Conservation (phyloP, 2,329 filamentous ascomycete genomes). For the Neoarthrinium moseri region DNA sequence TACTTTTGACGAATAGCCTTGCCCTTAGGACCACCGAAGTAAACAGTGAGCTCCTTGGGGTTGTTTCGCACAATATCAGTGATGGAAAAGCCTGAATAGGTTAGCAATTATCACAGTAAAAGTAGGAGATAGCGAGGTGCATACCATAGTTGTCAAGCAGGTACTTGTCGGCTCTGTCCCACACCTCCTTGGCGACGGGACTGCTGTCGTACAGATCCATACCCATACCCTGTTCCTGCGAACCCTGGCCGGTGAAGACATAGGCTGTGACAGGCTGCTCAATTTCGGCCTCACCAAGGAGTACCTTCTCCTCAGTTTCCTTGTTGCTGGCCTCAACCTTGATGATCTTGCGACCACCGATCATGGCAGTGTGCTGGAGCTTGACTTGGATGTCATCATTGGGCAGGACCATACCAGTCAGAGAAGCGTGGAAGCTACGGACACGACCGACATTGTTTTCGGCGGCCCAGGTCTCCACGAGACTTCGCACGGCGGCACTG, state of each 20-base stretch:
- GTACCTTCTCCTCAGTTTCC: constrained; percentile 94
- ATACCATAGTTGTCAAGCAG: constrained; percentile 97
- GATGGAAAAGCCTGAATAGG: constrained; percentile 75
- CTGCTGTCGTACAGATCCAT: constrained; percentile 98
- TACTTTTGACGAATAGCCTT: constrained; percentile 99
- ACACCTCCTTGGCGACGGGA: constrained; percentile 91
- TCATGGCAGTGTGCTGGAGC: constrained; percentile 96
- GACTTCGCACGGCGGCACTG: constrained; percentile 89
- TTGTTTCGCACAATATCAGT: constrained; percentile 99
- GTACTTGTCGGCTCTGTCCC: constrained; percentile 96
- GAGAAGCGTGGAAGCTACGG: constrained; percentile 91
- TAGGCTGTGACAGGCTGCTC: constrained; percentile 97
- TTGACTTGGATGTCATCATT: constrained; percentile 95
- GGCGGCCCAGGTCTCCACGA: constrained; percentile 98
- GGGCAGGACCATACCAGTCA: constrained; percentile 98
- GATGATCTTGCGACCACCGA: constrained; percentile 97
- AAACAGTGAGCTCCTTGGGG: constrained; percentile 95
- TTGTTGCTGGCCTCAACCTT: constrained; percentile 96
- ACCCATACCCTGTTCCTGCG: constrained; percentile 98
- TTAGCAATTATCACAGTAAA: constrained; percentile 9
- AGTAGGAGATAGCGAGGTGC: constrained; percentile 22
- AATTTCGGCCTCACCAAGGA: constrained; percentile 93
- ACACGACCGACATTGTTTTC: constrained; percentile 98
- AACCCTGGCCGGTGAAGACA: constrained; percentile 97
- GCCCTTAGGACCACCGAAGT: constrained; percentile 94